These are phyloP conservation scores for Canariomyces notabilis DNA, from an alignment of 2,329 filamentous ascomycete genomes.

Conservation along the genomic window DNA sequence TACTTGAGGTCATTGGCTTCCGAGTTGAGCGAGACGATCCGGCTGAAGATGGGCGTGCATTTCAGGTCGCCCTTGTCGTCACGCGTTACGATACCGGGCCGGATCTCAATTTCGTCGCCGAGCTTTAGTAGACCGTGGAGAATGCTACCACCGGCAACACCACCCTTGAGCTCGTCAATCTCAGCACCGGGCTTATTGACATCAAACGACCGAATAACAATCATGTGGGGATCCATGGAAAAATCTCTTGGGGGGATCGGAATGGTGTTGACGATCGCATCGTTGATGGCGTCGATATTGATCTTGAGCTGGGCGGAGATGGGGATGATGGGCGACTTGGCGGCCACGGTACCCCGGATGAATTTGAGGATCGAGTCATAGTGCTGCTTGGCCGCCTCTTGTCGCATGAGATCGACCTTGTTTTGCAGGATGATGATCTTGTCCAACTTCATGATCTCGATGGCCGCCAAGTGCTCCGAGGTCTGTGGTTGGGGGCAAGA, in stretches of 20 bases:
- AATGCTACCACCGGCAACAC: constrained; percentile 96
- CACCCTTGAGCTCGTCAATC: constrained; percentile 96
- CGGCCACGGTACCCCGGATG: constrained; percentile 93
- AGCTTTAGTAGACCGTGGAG: constrained; percentile 95
- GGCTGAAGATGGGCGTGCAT: constrained; percentile 95
- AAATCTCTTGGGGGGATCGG: constrained; percentile 90
- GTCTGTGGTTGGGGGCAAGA: constrained; percentile 97
- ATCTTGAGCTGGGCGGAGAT: constrained; percentile 98
- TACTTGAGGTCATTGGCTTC: constrained; percentile 99
- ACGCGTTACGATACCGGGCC: constrained; percentile 95
- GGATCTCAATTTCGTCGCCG: constrained; percentile 96
- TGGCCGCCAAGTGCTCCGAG: constrained; percentile 95
- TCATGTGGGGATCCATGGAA: constrained; percentile 90
- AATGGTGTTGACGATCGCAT: constrained; percentile 91
- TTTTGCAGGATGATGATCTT: constrained; percentile 99
- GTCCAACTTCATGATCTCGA: constrained; percentile 99
- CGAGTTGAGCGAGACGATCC: constrained; percentile 91
- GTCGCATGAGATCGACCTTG: constrained; percentile 97
- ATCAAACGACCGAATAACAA: constrained; percentile 97
- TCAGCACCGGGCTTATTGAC: constrained; percentile 99
- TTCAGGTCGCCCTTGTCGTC: constrained; percentile 90
- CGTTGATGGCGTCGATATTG: constrained; percentile 98
- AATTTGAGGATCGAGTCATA: constrained; percentile 98
- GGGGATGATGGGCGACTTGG: constrained; percentile 90
- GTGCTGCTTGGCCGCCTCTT: constrained; percentile 89